A percentile compares a stretch with the other conserved stretches of the same genome.
Evolutionary conservation across 202 grass and related monocot genomes (phyloP).

Genomic region (Musa balbisiana): DNA sequence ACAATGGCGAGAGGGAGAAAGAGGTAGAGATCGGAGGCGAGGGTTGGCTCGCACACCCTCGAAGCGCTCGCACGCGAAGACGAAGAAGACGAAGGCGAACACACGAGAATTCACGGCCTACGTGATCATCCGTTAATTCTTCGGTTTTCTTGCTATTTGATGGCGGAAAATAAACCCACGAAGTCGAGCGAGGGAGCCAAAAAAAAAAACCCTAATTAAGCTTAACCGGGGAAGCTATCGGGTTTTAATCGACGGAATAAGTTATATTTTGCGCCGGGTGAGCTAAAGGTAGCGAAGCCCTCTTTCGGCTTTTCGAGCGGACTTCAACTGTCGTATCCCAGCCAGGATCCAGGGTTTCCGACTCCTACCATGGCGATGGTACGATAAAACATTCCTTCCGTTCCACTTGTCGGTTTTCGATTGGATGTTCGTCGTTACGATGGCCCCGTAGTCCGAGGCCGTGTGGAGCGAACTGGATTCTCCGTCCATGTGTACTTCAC

Average conservation of each 20-base stretch:
- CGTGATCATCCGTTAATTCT: neutral
- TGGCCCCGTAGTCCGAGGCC: no score
- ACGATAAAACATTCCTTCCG: no score
- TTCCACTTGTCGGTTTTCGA: no score
- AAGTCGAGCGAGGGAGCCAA: no score
- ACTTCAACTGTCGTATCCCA: no score
- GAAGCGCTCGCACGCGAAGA: neutral
- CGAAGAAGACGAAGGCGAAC: neutral
- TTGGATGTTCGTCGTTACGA: no score
- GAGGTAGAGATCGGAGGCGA: neutral
- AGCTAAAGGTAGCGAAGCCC: neutral
- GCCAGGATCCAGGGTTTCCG: no score
- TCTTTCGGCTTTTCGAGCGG: neutral
- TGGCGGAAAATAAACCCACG: neutral
- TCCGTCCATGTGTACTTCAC: neutral
- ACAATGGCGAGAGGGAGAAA: neutral
- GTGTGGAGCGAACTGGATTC: neutral
- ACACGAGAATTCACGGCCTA: neutral
- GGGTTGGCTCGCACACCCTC: neutral
- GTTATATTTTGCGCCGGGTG: neutral
- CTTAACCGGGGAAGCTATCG: neutral
- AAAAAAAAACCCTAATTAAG: constrained; percentile 6
- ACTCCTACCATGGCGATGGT: no score
- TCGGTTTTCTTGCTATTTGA: constrained; percentile 3
- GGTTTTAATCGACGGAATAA: neutral